Conservation (phyloP, 495 filamentous ascomycete species). For the Hypoxylon fragiforme region DNA sequence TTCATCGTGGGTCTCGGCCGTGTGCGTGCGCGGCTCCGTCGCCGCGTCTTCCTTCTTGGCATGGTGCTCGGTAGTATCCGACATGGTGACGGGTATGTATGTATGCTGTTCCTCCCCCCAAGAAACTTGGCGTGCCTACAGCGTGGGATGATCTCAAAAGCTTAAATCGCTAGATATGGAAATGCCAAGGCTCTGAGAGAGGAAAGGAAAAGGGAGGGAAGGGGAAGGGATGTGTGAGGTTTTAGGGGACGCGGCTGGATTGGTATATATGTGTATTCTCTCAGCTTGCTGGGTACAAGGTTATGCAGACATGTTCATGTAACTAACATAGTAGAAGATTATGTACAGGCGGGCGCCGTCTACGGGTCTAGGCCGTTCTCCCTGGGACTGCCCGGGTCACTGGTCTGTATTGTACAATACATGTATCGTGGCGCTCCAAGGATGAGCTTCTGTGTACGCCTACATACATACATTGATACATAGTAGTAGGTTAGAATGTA, state of each 20-base stretch:
- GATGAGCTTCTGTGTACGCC: not conserved
- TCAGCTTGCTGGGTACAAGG: too few relatives aligned
- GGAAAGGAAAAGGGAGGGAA: not conserved
- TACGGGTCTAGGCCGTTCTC: slow-evolving; percentile 11
- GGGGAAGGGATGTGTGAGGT: not conserved
- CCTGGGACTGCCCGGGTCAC: not conserved
- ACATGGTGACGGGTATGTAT: slow-evolving; percentile 4
- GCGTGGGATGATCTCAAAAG: not conserved
- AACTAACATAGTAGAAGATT: not conserved
- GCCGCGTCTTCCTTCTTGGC: slow-evolving; percentile 10
- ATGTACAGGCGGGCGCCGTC: not conserved
- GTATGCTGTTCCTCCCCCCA: slow-evolving; percentile 1
- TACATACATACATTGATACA: too few relatives aligned
- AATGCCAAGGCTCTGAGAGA: not conserved
- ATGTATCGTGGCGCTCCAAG: slow-evolving; percentile 1
- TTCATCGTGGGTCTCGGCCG: slow-evolving; percentile 23
- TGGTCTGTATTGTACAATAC: too few relatives aligned
- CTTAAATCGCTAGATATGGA: not conserved
- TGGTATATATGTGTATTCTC: slow-evolving; percentile 3
- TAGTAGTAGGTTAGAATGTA: too few relatives aligned
- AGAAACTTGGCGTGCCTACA: not conserved
- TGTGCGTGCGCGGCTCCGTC: not conserved
- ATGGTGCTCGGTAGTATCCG: slow-evolving; percentile 15
- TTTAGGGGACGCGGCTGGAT: not conserved
- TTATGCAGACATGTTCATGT: too few relatives aligned